Conservation (phyloP, 2,329 filamentous ascomycete genomes). For the Pseudocercospora fijiensis region DNA sequence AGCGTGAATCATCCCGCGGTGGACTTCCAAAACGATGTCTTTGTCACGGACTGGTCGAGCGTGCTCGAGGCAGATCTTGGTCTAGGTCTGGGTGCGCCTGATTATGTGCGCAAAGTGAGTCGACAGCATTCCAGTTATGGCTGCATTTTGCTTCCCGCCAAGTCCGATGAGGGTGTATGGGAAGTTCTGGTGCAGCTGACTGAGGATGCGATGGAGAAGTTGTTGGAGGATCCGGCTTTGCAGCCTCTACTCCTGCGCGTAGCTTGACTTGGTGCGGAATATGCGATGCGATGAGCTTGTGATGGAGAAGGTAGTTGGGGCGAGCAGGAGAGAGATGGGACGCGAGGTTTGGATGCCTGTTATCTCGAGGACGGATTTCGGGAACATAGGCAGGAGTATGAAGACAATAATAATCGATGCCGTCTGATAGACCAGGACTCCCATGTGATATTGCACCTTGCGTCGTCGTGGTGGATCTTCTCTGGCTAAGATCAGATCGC, state of each 20-base stretch:
- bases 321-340: background rate
- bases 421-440: background rate
- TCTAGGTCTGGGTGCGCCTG: conserved; percentile 24
- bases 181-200: conserved; percentile 28
- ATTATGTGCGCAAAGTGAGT: conserved; percentile 23
- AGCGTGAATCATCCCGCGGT: background rate
- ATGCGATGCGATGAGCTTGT: background rate
- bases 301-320: background rate
- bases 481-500: too few species aligned
- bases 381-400: background rate
- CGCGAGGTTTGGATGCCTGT: background rate
- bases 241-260: conserved; percentile 17
- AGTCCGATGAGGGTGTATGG: conserved; percentile 21
- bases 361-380: background rate
- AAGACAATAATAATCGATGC: background rate
- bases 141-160: conserved; percentile 24
- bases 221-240: conserved; percentile 24
- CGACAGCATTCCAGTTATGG: conserved; percentile 13
- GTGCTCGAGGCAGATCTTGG: conserved; percentile 21
- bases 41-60: conserved; percentile 28
- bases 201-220: conserved; percentile 16
- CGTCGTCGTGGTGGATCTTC: background rate
- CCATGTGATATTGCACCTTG: background rate
- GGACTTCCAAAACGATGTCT: conserved; percentile 17
- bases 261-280: conserved; percentile 4